phyloP scores from a whole-genome alignment of 441 rosid genomes.

The Brassica hybrid region DNA sequence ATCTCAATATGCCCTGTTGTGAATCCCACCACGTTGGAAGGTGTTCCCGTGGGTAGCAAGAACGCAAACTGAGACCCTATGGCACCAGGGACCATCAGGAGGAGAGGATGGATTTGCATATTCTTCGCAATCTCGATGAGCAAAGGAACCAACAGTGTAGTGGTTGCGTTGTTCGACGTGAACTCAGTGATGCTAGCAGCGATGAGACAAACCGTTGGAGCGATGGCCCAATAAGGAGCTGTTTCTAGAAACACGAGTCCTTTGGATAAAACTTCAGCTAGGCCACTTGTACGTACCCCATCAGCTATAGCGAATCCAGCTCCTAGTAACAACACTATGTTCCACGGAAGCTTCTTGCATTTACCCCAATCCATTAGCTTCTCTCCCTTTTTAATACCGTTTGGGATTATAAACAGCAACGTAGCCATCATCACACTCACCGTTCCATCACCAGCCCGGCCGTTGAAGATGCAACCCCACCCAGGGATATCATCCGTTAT shows the following conservation, averaged over 20 bases:
- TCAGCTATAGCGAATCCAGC: constrained; percentile 96
- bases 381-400: constrained; percentile 75
- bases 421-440: constrained; percentile 94
- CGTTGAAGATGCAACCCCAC: constrained; percentile 80
- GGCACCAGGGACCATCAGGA: constrained; percentile 80
- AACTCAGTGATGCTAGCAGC: constrained; percentile 77
- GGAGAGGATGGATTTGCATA: constrained; percentile 74
- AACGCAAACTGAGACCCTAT: constrained; percentile 82
- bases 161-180: constrained; percentile 82
- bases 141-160: constrained; percentile 75
- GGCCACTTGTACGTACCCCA: constrained; percentile 81
- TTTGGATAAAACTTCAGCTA: constrained; percentile 66
- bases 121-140: constrained; percentile 76
- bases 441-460: constrained; percentile 83
- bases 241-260: constrained; percentile 63
- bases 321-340: constrained; percentile 73
- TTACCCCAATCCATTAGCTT: constrained; percentile 92
- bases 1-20: constrained; percentile 84
- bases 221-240: constrained; percentile 72
- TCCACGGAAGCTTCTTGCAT: constrained; percentile 95
- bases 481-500: constrained; percentile 88
- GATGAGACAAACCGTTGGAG: constrained; percentile 64
- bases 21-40: constrained; percentile 86
- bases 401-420: constrained; percentile 80
- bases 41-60: constrained; percentile 80